Evolutionary conservation across 257 asterid species (phyloP).

Genomic region (Nyctanthes arbortristis): DNA sequence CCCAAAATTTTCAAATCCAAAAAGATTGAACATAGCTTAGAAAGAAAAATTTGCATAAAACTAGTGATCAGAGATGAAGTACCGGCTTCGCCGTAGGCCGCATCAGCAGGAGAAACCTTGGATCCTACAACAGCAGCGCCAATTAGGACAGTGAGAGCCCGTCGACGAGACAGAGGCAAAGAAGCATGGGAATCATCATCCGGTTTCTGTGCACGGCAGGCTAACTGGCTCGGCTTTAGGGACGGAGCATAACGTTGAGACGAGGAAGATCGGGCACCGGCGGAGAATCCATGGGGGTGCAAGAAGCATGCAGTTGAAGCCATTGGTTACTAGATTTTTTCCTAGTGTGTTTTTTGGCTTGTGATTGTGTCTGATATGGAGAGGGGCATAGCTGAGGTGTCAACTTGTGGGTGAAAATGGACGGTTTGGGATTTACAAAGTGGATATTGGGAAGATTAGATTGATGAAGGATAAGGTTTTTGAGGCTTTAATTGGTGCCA

Average conservation of each 20-base stretch:
- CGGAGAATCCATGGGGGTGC: constrained; percentile 42
- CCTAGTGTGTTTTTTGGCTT: not conserved
- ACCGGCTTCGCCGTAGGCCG: constrained; percentile 64
- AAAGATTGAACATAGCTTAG: not conserved
- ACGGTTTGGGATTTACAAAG: constrained; percentile 24
- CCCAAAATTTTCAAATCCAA: not conserved
- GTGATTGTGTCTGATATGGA: not conserved
- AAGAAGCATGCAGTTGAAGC: constrained; percentile 51
- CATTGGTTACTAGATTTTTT: constrained; percentile 27
- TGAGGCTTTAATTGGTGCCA: constrained; percentile 46
- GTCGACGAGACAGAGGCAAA: constrained; percentile 34
- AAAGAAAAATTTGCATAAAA: too few relatives aligned
- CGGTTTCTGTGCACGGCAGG: constrained; percentile 46
- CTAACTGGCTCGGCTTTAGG: constrained; percentile 35
- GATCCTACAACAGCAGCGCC: constrained; percentile 52
- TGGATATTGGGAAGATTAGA: constrained; percentile 39
- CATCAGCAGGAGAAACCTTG: constrained; percentile 55
- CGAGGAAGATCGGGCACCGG: constrained; percentile 30
- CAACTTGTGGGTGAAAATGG: constrained; percentile 33
- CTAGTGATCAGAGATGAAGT: not conserved
- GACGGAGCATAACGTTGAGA: constrained; percentile 21
- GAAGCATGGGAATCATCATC: constrained; percentile 22
- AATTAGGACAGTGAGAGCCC: constrained; percentile 51
- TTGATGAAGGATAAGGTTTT: constrained; percentile 45
- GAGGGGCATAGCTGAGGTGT: constrained; percentile 7